A percentile compares a stretch with the other conserved stretches of the same genome.
These are phyloP conservation scores for Microstegium vimineum DNA, from an alignment of 176 grass and related monocot genomes.

Conservation along the genomic window DNA sequence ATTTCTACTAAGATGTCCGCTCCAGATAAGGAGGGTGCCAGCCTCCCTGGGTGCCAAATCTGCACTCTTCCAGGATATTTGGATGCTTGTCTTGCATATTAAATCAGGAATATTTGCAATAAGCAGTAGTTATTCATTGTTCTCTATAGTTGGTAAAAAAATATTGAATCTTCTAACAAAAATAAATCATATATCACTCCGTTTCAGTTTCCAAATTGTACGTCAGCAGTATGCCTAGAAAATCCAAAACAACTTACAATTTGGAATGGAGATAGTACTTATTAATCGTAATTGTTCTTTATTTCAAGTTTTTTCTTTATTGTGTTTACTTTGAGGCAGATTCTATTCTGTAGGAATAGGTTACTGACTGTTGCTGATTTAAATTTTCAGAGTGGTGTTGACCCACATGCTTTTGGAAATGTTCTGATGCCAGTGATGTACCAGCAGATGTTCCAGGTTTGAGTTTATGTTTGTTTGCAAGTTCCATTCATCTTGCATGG, in stretches of 20 bases:
- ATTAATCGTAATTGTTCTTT: not conserved
- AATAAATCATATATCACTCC: not conserved
- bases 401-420: constrained; percentile 90
- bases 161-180: not conserved
- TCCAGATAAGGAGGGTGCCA: not conserved
- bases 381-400: constrained; percentile 76
- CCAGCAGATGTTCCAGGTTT: constrained; percentile 86
- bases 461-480: constrained; percentile 29
- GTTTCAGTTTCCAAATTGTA: not conserved
- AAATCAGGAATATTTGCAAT: not conserved
- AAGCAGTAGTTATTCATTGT: not conserved
- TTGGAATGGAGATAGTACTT: not conserved
- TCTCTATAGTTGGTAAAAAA: not conserved
- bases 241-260: not conserved
- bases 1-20: not conserved
- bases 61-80: not conserved
- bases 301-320: not conserved
- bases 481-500: constrained; percentile 8
- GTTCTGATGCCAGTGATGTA: constrained; percentile 86
- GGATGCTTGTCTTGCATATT: not conserved
- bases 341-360: not conserved
- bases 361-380: constrained; percentile 28
- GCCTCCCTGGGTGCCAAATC: not conserved
- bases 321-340: not conserved
- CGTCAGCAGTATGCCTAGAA: not conserved